A percentile compares a stretch with the other conserved stretches of the same genome.
phyloP scores from a whole-genome alignment of 306 rosid species.

The Medicago truncatula region MtrunA17r5.0-ANR NC_053045.1:44500001-44500500 shows the following conservation, averaged over 20 bases:
- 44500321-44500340: slow-evolving; percentile 64
- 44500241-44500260: slow-evolving; percentile 57
- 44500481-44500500: slow-evolving; percentile 55
- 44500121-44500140: background rate
- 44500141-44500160: slow-evolving; percentile 52
- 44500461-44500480: slow-evolving; percentile 78
- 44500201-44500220: slow-evolving; percentile 79
- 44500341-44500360: slow-evolving; percentile 66
- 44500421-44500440: slow-evolving; percentile 20
- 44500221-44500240: slow-evolving; percentile 80
- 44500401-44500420: background rate
- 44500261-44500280: slow-evolving; percentile 58
- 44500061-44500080: slow-evolving; percentile 3
- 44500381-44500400: background rate
- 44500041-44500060: slow-evolving; percentile 13
- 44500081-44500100: background rate
- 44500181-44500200: slow-evolving; percentile 64
- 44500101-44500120: slow-evolving; percentile 17
- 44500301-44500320: slow-evolving; percentile 63
- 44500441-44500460: slow-evolving; percentile 66
- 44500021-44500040: slow-evolving; percentile 6
- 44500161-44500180: slow-evolving; percentile 65
- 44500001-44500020: slow-evolving; percentile 23
- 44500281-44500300: slow-evolving; percentile 54
- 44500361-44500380: background rate